Conservation (phyloP, 1,284 basidiomycete genomes). For the Prillingera fragicola region DNA sequence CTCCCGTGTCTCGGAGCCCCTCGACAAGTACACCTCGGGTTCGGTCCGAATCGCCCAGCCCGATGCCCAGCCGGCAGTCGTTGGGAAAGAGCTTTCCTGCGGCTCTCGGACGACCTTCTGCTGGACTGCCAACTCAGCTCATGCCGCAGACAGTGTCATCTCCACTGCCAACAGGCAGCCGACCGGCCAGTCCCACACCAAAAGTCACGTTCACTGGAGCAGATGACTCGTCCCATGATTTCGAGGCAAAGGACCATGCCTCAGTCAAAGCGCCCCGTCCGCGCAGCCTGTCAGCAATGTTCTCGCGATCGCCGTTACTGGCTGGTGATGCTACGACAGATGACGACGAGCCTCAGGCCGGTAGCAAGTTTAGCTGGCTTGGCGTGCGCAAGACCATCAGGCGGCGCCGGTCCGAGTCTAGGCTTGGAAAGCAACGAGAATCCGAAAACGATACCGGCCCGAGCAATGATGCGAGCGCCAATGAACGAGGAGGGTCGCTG, state of each 20-base stretch:
- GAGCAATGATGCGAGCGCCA: conserved; percentile 2
- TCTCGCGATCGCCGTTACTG: conserved; percentile 19
- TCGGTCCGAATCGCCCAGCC: conserved; percentile 2
- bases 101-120: not conserved
- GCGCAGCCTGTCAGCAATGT: conserved; percentile 39
- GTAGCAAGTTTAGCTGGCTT: conserved; percentile 39
- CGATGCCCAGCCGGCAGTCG: not conserved
- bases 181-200: conserved; percentile 27
- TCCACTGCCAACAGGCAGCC: conserved; percentile 26
- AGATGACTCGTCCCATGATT: conserved; percentile 4
- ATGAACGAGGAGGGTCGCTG: too few species aligned
- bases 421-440: conserved; percentile 12
- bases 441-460: conserved; percentile 3
- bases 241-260: conserved; percentile 13
- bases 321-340: conserved; percentile 7
- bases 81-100: not conserved
- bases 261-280: conserved; percentile 24
- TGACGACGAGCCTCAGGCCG: conserved; percentile 8
- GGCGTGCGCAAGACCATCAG: conserved; percentile 35
- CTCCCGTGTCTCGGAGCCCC: conserved; percentile 13
- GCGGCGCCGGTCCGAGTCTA: conserved; percentile 29
- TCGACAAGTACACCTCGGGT: not conserved
- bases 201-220: conserved; percentile 33
- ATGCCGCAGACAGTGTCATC: conserved; percentile 38
- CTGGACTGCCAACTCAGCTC: too few species aligned